These are phyloP conservation scores for Tylopilus intermedius DNA, from an alignment of 768 basidiomycete species.

Conservation along the genomic window DNA sequence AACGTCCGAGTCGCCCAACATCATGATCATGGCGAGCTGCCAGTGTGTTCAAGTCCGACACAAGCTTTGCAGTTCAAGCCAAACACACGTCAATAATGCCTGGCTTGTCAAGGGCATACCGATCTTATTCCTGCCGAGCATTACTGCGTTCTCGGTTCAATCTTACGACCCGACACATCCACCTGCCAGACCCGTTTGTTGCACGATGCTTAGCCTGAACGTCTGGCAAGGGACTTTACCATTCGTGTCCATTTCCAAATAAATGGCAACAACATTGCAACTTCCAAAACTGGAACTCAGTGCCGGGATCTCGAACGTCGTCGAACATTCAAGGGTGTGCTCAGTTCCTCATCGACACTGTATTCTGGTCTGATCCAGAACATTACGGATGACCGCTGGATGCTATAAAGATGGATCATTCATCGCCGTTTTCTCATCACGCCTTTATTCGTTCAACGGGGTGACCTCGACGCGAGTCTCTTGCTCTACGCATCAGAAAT, in stretches of 20 bases:
- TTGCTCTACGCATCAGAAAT: too few relatives aligned
- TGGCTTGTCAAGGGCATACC: too few relatives aligned
- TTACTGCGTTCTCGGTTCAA: too few relatives aligned
- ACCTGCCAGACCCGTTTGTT: too few relatives aligned
- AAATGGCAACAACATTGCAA: neutral
- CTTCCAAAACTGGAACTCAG: neutral
- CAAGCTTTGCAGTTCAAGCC: neutral
- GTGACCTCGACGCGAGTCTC: too few relatives aligned
- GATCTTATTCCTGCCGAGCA: too few relatives aligned
- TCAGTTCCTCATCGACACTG: neutral
- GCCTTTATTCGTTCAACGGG: too few relatives aligned
- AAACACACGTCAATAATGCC: neutral
- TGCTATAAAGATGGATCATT: too few relatives aligned
- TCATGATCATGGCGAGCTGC: neutral
- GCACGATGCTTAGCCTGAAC: too few relatives aligned
- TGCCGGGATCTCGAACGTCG: slow-evolving; percentile 7
- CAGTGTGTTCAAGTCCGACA: neutral
- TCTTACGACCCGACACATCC: too few relatives aligned
- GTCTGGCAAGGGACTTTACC: too few relatives aligned
- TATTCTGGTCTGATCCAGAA: neutral
- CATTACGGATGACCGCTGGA: too few relatives aligned
- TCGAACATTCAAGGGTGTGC: neutral
- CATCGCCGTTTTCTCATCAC: neutral
- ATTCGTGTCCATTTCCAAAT: slow-evolving; percentile 2
- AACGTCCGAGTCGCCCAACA: slow-evolving; percentile 8